Evolutionary conservation across 1,284 basidiomycete species (phyloP).

Genomic region (Ganoderma sinense): DNA sequence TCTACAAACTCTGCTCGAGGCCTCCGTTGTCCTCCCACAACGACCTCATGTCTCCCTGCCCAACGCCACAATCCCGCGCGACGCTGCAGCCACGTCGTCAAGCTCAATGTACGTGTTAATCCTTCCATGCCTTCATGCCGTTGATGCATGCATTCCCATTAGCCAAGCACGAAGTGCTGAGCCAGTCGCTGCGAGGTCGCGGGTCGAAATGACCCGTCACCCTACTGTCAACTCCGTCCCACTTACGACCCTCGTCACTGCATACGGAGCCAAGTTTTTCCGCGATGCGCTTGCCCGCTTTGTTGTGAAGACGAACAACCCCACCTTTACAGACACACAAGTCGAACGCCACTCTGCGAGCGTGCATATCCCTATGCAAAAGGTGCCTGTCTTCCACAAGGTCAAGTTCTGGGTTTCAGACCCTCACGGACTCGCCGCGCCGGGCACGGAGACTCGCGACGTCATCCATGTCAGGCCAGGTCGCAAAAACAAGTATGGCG

Average conservation of each 20-base stretch:
- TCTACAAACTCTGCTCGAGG: too few species aligned
- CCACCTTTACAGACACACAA: constrained; percentile 1
- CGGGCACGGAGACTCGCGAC: constrained; percentile 8
- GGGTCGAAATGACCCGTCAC: neutral
- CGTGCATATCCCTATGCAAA: constrained; percentile 11
- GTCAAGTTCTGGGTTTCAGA: constrained; percentile 21
- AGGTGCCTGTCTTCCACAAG: constrained; percentile 24
- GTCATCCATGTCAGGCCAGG: constrained; percentile 21
- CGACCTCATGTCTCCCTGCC: too few species aligned
- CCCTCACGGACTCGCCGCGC: neutral
- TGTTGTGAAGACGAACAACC: constrained; percentile 25
- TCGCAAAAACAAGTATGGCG: constrained; percentile 5
- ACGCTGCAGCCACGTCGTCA: too few species aligned
- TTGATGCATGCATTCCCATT: neutral
- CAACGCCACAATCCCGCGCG: too few species aligned
- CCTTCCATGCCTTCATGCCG: too few species aligned
- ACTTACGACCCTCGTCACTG: neutral
- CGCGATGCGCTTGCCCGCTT: constrained; percentile 39
- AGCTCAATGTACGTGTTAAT: too few species aligned
- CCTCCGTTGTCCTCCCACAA: too few species aligned
- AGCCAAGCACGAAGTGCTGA: too few species aligned
- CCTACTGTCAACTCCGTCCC: neutral
- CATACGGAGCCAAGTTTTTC: constrained; percentile 39
- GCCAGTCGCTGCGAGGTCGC: neutral
- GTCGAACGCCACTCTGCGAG: constrained; percentile 5